Evolutionary conservation across 2,329 filamentous ascomycete species (phyloP).

Genomic region (Dactylellina leptospora): DNA sequence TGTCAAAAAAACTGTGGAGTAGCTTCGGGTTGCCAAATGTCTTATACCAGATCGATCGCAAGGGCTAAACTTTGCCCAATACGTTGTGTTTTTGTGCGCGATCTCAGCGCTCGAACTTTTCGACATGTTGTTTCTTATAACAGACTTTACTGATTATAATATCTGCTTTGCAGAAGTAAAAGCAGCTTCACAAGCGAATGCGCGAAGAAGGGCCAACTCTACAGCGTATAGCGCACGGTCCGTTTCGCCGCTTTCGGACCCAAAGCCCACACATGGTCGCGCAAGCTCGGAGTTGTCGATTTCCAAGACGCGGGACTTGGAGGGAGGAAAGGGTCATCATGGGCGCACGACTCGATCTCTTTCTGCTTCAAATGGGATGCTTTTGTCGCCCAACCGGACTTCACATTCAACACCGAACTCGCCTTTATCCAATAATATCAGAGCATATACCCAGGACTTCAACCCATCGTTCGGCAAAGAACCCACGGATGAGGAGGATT

Average conservation of each 20-base stretch:
- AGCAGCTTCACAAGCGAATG: conserved; percentile 45
- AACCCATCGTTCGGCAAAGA: conserved; percentile 49
- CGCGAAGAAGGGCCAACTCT: conserved; percentile 67
- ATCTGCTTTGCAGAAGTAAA: conserved; percentile 53
- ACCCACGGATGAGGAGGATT: conserved; percentile 25
- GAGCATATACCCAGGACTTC: conserved; percentile 51
- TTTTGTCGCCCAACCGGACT: conserved; percentile 25
- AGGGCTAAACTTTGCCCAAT: background rate
- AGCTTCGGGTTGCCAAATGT: conserved; percentile 16
- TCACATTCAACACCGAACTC: conserved; percentile 44
- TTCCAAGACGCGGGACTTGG: conserved; percentile 53
- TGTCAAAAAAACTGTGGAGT: background rate
- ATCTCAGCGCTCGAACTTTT: background rate
- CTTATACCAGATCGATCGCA: background rate
- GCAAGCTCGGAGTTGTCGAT: conserved; percentile 75
- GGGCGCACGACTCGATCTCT: conserved; percentile 29
- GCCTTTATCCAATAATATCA: conserved; percentile 33
- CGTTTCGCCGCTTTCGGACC: conserved; percentile 63
- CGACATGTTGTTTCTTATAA: conserved; percentile 44
- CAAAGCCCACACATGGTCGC: conserved; percentile 66
- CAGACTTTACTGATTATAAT: conserved; percentile 49
- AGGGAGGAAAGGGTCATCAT: conserved; percentile 40
- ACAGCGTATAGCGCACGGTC: conserved; percentile 66
- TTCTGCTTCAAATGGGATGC: conserved; percentile 39
- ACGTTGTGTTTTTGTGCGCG: conserved; percentile 19